Conservation (phyloP, 345 rosid genomes). For the Syzygium aqueum region DNA sequence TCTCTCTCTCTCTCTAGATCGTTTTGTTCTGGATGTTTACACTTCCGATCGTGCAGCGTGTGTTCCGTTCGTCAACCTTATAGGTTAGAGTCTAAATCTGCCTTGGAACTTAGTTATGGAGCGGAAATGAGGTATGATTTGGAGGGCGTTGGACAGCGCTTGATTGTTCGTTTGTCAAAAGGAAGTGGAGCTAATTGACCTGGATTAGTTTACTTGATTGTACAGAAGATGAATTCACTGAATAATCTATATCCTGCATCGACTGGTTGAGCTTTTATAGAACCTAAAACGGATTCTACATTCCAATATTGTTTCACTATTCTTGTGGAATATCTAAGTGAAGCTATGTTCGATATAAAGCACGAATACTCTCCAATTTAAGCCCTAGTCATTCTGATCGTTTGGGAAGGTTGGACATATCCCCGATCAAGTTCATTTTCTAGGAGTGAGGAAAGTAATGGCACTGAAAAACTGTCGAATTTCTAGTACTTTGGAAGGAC, state of each 20-base stretch:
- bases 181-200: neutral
- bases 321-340: neutral
- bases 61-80: neutral
- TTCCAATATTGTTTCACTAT: neutral
- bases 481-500: neutral
- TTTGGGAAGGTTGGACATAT: neutral
- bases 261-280: neutral
- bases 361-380: neutral
- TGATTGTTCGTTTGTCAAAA: neutral
- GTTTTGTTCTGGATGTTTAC: neutral
- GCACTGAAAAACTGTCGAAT: neutral
- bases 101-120: neutral
- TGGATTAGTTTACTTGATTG: neutral
- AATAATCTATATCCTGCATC: neutral
- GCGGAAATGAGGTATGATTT: neutral
- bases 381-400: neutral
- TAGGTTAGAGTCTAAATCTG: neutral
- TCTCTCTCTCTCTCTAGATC: neutral
- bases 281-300: neutral
- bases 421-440: neutral
- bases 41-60: neutral
- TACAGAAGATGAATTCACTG: neutral
- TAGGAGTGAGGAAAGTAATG: neutral
- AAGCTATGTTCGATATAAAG: neutral
- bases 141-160: neutral